These are phyloP conservation scores for Brassica balearica DNA, from an alignment of 441 rosid genomes.

Conservation along the genomic window DNA sequence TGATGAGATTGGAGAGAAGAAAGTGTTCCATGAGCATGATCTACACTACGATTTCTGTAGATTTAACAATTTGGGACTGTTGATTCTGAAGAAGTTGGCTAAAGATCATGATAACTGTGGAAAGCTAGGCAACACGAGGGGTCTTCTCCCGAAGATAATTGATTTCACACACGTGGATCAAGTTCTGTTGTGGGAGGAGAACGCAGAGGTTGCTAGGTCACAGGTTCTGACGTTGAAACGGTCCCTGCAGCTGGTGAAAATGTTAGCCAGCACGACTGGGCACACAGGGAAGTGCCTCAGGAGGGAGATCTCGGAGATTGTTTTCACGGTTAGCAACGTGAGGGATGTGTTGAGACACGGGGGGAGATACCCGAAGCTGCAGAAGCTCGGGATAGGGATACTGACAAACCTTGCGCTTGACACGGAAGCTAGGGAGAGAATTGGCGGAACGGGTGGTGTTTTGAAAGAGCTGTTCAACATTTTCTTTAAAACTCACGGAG, in stretches of 20 bases:
- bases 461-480: constrained; percentile 79
- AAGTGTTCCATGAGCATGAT: constrained; percentile 50
- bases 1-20: constrained; percentile 83
- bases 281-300: constrained; percentile 73
- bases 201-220: constrained; percentile 47
- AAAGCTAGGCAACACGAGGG: constrained; percentile 91
- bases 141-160: constrained; percentile 83
- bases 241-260: constrained; percentile 83
- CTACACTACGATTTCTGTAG: constrained; percentile 70
- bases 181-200: constrained; percentile 63
- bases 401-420: constrained; percentile 75
- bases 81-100: constrained; percentile 80
- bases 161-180: constrained; percentile 71
- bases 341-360: constrained; percentile 75
- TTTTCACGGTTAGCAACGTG: constrained; percentile 84
- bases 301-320: constrained; percentile 82
- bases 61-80: constrained; percentile 82
- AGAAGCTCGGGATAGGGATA: constrained; percentile 74
- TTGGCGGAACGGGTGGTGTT: constrained; percentile 88
- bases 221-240: constrained; percentile 73
- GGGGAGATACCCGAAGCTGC: constrained; percentile 64
- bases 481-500: constrained; percentile 53
- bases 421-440: constrained; percentile 76
- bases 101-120: constrained; percentile 92
- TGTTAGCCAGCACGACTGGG: constrained; percentile 82